Base-by-base conservation (phyloP, 257 asterid genomes). In the Salvia miltiorrhiza region DNA sequence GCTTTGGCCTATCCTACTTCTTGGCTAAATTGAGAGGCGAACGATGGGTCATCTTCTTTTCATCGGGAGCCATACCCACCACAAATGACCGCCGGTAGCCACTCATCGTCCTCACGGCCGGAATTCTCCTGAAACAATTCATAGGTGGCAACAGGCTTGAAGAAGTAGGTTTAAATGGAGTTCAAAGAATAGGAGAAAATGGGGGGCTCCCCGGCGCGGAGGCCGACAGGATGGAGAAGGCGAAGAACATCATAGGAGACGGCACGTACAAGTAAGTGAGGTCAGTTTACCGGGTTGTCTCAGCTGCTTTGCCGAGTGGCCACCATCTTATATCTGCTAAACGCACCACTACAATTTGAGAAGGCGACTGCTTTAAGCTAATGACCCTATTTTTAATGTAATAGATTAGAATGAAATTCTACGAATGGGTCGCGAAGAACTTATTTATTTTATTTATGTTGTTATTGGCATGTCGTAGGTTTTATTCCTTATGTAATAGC, bases 1-100 rank as follows among this genome's bases (percentile, higher is more conserved):
- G 95, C 69, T 72, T 85, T 13, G 88, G 90, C 75, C 84, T 83
- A 1, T 83, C 90, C 87, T 88, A 88, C 76, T 85, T 90, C 95
- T 85, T 81, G 9, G 97, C 96, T 58, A 92, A 90, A 67, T 90
- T 97, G 4, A 88, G 93, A 52, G 98, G 98, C 26, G 97, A 86
- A 20, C 96, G 96, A 73, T 95, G 96, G 56, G 98, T 93, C 86
- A 90, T 85, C 86, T 79, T 90, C 87, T 90, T 93, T 74, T 93
- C 96, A 2, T 93, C 93, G 11, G 98, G 97, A 74, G 98, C 98
- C 97, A 90, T 86, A 63, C 92, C 78, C 20, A 93, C 97, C 28
- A 88, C 65, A 68, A 67, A 83, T 3, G 84, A 79, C 63, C 76
- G 78, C 81, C 89, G 82, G 19, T 75, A 70, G 35, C 83, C 73